Evolutionary conservation across 164 flowering plant genomes (phyloP), one percentile per base, ranked within the genome.

Genomic region (Magnolia officinalis): DNA sequence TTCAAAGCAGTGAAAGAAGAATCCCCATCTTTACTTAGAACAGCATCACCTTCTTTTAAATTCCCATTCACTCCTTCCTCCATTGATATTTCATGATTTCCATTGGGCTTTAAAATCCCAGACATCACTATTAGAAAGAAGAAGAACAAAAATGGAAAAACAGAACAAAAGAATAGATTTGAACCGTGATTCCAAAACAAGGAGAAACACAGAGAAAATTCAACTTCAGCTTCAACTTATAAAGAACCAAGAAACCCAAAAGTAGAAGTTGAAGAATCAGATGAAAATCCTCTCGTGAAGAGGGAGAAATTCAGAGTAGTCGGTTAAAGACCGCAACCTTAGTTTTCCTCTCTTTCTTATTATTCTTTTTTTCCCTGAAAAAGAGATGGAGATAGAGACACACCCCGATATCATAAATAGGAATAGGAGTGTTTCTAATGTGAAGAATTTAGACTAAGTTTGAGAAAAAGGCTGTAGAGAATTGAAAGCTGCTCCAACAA

Each of bases 81-180:
- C 50, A 67, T 21, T 24, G 66, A 76, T 52, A 31, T 71, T 5
- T 74, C 51, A 16, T 70, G 80, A 71, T 37, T 37, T 31, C 69
- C 80, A 58, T 80, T 75, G 10, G 75, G 21, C 13, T 16, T 49
- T 11, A 67, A 71, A 55, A 70, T 72, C 78, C 71, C 81, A 16
- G 75, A 70, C 81, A 79, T 79, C 16, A n/a, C 37, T 52, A 4
- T 2, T 6, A 16, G 6, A 67, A 26, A 16, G 45, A 37, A 10
- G 16, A 31, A 67, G 20, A 55, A 16, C 61, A 55, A 55, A 29
- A 65, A 23, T 23, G 71, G 19, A 31, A 31, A 26, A 29, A 67
- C 13, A 67, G 50, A 67, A 19, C 8, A n/a, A 18, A 10, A 10
- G 4, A 29, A 29, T 11, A 24, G 23, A 26, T n/a, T 65, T 29